Evolutionary conservation across 306 rosid species (phyloP), one percentile per base, ranked within the genome.

Genomic region (Bauhinia variegata): DNA sequence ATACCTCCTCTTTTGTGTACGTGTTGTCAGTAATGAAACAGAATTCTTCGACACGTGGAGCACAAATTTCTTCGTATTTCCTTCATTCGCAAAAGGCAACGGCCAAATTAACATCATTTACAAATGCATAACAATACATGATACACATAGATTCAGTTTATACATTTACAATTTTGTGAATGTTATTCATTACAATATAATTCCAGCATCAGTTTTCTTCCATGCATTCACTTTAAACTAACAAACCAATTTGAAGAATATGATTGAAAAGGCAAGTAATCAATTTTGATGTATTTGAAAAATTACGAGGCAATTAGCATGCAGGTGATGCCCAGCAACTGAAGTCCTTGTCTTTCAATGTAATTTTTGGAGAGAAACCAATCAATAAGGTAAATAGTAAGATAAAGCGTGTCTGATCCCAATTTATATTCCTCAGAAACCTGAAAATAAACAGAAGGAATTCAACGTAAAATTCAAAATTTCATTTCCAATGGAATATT

Each of bases 291-390:
- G 28, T 23, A 23, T 23, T 1, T 23, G 28, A 23, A 2, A 58
- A 77, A 95, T 91, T 87, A 95, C 97, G 99, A 95, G 60, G 96
- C 86, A 67, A 95, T 85, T 51, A 91, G 76, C 97, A 95, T 85
- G 87, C 99, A 95, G 51, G 96, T 86, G 85, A 91, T 85, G 71
- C 99, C 99, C 47, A 95, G 77, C 74, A 95, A 86, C 80, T 95
- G 97, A 80, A 95, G 95, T 72, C 66, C 75, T 12, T 77, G 88
- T 70, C 92, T 86, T 75, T 86, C 89, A 7, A 88, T 82, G 78
- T 77, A 78, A 68, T 71, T 88, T 79, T 81, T 80, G 42, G 92
- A 80, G 50, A 95, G 97, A 84, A 85, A 95, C 87, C 90, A 80
- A 70, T 91, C 99, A 8, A 91, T 82, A 63, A 95, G 88, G 81